Percentiles rank a stretch among this genome's conserved stretches.
Conservation (phyloP, 495 filamentous ascomycete species). For the Penicillium salamii region DNA sequence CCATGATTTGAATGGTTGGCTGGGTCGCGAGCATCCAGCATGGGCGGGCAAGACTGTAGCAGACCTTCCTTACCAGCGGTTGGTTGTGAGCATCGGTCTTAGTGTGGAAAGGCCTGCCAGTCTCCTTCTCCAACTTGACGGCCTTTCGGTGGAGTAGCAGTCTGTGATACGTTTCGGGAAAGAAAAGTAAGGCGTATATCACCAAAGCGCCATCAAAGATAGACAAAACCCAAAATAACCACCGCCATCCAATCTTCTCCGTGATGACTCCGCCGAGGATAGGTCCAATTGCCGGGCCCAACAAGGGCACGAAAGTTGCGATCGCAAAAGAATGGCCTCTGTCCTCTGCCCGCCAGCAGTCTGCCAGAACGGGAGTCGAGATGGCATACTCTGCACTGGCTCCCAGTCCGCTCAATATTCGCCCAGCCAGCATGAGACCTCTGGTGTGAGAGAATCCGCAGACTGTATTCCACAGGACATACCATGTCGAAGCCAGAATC, state of each 20-base stretch:
- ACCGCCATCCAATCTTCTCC: slow-evolving; percentile 54
- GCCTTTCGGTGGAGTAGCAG: slow-evolving; percentile 53
- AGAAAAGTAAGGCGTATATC: slow-evolving; percentile 47
- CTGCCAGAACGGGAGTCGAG: slow-evolving; percentile 6
- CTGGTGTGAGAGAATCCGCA: slow-evolving; percentile 51
- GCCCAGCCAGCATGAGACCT: slow-evolving; percentile 49
- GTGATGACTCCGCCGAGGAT: slow-evolving; percentile 53
- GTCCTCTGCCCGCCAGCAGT: slow-evolving; percentile 35
- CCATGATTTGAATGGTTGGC: slow-evolving; percentile 44
- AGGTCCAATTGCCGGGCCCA: slow-evolving; percentile 54
- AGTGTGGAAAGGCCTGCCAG: slow-evolving; percentile 46
- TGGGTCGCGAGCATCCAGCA: slow-evolving; percentile 40
- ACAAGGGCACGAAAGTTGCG: slow-evolving; percentile 50
- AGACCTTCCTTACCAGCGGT: slow-evolving; percentile 21
- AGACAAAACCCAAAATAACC: slow-evolving; percentile 51
- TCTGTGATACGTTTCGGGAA: slow-evolving; percentile 43
- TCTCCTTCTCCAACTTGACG: slow-evolving; percentile 50
- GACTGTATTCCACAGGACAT: slow-evolving; percentile 53
- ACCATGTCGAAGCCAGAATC: slow-evolving; percentile 53
- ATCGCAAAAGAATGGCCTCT: slow-evolving; percentile 55
- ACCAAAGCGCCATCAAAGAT: slow-evolving; percentile 50
- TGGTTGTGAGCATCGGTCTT: slow-evolving; percentile 45
- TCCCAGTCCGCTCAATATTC: slow-evolving; percentile 53
- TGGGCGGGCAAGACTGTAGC: slow-evolving; percentile 23
- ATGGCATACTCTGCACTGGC: slow-evolving; percentile 46